phyloP scores from a whole-genome alignment of 768 basidiomycete genomes.

The Paxillus ammoniavirescens region DNA sequence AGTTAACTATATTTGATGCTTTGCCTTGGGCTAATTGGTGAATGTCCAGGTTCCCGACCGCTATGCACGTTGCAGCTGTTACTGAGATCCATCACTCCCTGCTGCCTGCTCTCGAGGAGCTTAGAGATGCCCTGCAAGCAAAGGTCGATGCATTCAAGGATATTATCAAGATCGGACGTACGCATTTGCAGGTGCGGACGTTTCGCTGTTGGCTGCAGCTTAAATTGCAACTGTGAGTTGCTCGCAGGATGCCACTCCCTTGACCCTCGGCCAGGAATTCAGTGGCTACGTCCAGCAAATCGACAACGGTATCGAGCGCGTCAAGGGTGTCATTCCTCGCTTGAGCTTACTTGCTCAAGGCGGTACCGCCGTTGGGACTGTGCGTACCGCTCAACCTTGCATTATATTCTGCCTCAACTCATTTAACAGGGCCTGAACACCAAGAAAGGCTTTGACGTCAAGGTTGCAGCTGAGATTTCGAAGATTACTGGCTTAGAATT shows the following conservation, averaged over 20 bases:
- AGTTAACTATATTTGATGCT: conserved; percentile 25
- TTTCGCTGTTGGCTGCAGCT: background rate
- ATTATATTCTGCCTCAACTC: conserved; percentile 7
- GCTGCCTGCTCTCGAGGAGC: conserved; percentile 80
- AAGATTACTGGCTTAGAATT: conserved; percentile 89
- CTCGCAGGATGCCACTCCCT: conserved; percentile 87
- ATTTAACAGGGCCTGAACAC: conserved; percentile 86
- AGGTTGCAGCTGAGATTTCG: conserved; percentile 88
- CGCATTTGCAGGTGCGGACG: conserved; percentile 75
- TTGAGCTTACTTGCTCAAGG: conserved; percentile 92
- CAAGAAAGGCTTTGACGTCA: conserved; percentile 93
- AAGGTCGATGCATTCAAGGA: conserved; percentile 83
- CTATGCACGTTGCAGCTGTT: conserved; percentile 97
- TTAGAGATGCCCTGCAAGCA: conserved; percentile 78
- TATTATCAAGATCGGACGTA: conserved; percentile 98
- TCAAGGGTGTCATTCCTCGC: conserved; percentile 79
- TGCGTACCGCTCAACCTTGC: conserved; percentile 36
- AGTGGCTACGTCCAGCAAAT: conserved; percentile 97
- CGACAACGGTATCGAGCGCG: conserved; percentile 83
- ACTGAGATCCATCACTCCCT: conserved; percentile 78
- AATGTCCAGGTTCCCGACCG: conserved; percentile 85
- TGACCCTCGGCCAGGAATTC: conserved; percentile 98
- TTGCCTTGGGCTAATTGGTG: background rate
- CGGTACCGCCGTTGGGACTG: conserved; percentile 97
- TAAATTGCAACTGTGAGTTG: conserved; percentile 1